These are phyloP conservation scores for Myxozyma neotropica DNA, from an alignment of 805 yeast genomes.

Conservation along the genomic window DNA sequence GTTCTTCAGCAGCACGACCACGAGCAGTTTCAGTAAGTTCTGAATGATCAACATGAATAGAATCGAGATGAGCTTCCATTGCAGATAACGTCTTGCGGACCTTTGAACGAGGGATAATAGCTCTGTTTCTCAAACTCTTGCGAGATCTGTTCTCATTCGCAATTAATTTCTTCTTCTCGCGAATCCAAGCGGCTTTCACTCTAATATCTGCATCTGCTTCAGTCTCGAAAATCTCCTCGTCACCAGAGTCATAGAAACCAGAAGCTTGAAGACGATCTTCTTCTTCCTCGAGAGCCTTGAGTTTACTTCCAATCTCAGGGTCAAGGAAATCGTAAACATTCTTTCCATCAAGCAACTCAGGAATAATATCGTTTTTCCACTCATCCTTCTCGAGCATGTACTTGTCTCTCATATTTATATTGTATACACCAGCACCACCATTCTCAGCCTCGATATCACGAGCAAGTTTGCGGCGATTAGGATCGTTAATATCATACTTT, in stretches of 20 bases:
- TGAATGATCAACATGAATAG: slow-evolving; percentile 83
- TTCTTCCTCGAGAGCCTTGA: slow-evolving; percentile 94
- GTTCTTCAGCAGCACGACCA: slow-evolving; percentile 37
- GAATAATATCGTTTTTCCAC: slow-evolving; percentile 97
- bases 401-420: slow-evolving; percentile 88
- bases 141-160: slow-evolving; percentile 82
- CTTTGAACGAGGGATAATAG: slow-evolving; percentile 86
- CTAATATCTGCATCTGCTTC: slow-evolving; percentile 69
- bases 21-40: slow-evolving; percentile 59
- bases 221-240: slow-evolving; percentile 55
- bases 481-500: slow-evolving; percentile 78
- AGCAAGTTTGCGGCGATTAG: slow-evolving; percentile 77
- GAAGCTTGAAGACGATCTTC: slow-evolving; percentile 91
- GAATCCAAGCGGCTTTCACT: slow-evolving; percentile 92
- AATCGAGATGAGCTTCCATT: slow-evolving; percentile 87
- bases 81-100: slow-evolving; percentile 64
- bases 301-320: slow-evolving; percentile 89
- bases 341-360: slow-evolving; percentile 93
- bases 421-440: slow-evolving; percentile 99
- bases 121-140: slow-evolving; percentile 80
- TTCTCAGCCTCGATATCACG: slow-evolving; percentile 90
- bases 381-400: slow-evolving; percentile 92
- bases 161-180: slow-evolving; percentile 94
- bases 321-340: slow-evolving; percentile 97
- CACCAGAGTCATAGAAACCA: slow-evolving; percentile 94